These are phyloP conservation scores for Testicularia cyperi DNA, from an alignment of 1,284 basidiomycete species.

Conservation along the genomic window DNA sequence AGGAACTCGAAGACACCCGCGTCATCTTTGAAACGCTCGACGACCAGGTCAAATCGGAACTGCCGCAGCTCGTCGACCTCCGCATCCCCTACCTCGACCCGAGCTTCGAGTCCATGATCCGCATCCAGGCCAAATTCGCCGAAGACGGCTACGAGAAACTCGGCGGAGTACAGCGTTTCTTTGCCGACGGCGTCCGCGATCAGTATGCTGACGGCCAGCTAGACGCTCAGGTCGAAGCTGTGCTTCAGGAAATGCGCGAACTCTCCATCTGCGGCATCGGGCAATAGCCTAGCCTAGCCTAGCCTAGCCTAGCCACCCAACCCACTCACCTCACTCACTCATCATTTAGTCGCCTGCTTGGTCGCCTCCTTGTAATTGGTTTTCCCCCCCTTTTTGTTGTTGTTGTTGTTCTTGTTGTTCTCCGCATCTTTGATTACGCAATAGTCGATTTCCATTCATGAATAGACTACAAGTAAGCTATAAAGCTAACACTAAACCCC, in stretches of 20 bases:
- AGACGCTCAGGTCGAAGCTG: conserved; percentile 91
- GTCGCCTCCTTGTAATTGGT: no score
- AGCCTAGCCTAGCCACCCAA: no score
- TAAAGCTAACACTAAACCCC: no score
- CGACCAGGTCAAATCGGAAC: conserved; percentile 82
- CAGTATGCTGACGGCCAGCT: conserved; percentile 96
- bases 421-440: no score
- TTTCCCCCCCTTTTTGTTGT: no score
- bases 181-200: conserved; percentile 55
- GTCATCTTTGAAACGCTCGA: conserved; percentile 92
- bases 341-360: no score
- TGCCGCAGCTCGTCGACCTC: conserved; percentile 89
- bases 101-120: conserved; percentile 93
- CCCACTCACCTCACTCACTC: no score
- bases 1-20: conserved; percentile 89
- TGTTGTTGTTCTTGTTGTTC: no score
- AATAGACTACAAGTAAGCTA: no score
- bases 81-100: conserved; percentile 97
- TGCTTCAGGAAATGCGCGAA: conserved; percentile 93
- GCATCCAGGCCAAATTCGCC: conserved; percentile 94
- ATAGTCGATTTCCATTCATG: no score
- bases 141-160: conserved; percentile 98
- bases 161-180: conserved; percentile 86
- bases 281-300: conserved; percentile 16
- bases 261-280: conserved; percentile 70